Percentiles rank a stretch among this genome's conserved stretches.
These are phyloP conservation scores for Erigeron canadensis DNA, from an alignment of 129 eudicot genomes.

Conservation along the genomic window DNA sequence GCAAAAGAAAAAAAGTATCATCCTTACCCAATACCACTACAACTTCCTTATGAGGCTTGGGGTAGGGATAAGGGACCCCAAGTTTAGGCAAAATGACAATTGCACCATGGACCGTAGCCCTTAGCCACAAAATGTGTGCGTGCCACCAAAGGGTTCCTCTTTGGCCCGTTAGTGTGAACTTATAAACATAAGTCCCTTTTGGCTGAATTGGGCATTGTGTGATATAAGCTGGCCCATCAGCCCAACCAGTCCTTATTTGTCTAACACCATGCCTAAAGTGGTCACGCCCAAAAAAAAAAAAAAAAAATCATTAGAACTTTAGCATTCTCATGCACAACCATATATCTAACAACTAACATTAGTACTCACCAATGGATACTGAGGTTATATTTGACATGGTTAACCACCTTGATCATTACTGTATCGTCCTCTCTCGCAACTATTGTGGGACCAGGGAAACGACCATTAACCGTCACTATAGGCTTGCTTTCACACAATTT, in stretches of 20 bases:
- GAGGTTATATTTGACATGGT: slow-evolving; percentile 64
- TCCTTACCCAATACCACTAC: slow-evolving; percentile 57
- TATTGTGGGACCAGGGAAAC: slow-evolving; percentile 80
- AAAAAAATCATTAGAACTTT: not conserved
- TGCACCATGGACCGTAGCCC: slow-evolving; percentile 89
- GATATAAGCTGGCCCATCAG: slow-evolving; percentile 90
- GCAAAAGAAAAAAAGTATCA: not conserved
- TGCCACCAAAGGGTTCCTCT: slow-evolving; percentile 92
- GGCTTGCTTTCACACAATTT: slow-evolving; percentile 66
- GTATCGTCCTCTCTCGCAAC: slow-evolving; percentile 85
- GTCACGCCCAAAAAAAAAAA: not conserved
- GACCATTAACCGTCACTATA: slow-evolving; percentile 76
- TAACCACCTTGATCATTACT: slow-evolving; percentile 70
- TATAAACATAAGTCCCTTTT: slow-evolving; percentile 53
- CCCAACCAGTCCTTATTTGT: slow-evolving; percentile 88
- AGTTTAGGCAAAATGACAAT: slow-evolving; percentile 74
- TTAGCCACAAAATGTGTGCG: slow-evolving; percentile 85
- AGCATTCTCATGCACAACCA: not conserved
- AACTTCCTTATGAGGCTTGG: slow-evolving; percentile 57
- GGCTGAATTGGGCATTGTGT: slow-evolving; percentile 94
- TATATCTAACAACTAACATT: not conserved
- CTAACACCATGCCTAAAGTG: slow-evolving; percentile 70
- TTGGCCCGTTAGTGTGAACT: slow-evolving; percentile 74
- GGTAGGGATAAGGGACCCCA: slow-evolving; percentile 75
- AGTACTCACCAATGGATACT: slow-evolving; percentile 71